Percentiles rank a stretch among this genome's conserved stretches.
phyloP scores from a whole-genome alignment of 2,329 filamentous ascomycete genomes.

The Anthostomella pinea region DNA sequence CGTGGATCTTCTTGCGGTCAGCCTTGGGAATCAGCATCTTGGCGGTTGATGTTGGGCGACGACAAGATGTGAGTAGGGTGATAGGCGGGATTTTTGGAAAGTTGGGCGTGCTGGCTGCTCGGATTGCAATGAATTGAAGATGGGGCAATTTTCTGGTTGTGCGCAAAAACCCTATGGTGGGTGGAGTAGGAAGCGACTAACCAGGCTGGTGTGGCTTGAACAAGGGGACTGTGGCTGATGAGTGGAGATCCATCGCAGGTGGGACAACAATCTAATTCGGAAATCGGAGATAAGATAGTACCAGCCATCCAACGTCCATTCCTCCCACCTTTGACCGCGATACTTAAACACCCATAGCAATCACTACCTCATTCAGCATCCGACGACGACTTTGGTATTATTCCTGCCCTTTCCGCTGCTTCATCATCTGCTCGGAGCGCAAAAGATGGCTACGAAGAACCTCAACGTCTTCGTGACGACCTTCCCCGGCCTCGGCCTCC shows the following conservation, averaged over 20 bases:
- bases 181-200: constrained; percentile 21
- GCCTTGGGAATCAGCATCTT: constrained; percentile 99
- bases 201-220: constrained; percentile 9
- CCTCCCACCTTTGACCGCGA: too few relatives aligned
- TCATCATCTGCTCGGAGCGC: too few relatives aligned
- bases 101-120: constrained; percentile 21
- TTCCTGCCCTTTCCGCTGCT: too few relatives aligned
- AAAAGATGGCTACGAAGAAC: constrained; percentile 52
- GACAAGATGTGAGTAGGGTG: constrained; percentile 50
- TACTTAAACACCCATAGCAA: too few relatives aligned
- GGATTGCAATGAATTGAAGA: constrained; percentile 28
- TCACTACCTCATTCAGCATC: too few relatives aligned
- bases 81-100: constrained; percentile 23
- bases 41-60: constrained; percentile 44
- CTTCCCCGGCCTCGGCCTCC: constrained; percentile 78
- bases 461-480: constrained; percentile 84
- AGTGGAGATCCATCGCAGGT: too few relatives aligned
- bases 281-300: too few relatives aligned
- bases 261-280: too few relatives aligned
- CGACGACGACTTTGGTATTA: too few relatives aligned
- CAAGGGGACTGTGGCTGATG: constrained; percentile 18
- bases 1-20: constrained; percentile 99
- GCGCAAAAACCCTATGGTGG: constrained; percentile 33
- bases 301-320: too few relatives aligned
- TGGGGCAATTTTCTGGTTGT: constrained; percentile 31